Evolutionary conservation across 352 stramenopile genomes (phyloP), one percentile per base, ranked within the genome.

Genomic region (Globisporangium carolinianum): DNA sequence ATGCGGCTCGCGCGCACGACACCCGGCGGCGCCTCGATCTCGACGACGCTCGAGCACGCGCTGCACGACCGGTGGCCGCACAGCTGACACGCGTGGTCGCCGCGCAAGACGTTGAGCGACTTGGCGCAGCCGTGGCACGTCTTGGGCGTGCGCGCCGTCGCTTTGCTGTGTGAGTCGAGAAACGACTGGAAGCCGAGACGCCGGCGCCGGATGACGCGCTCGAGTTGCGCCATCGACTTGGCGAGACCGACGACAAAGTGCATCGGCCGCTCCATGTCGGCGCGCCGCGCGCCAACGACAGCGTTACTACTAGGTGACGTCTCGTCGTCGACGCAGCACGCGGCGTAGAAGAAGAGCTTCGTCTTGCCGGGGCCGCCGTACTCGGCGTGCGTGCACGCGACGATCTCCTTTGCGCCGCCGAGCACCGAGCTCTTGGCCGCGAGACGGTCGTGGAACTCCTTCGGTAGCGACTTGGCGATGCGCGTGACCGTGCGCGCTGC

Each of bases 381-480:
- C 56, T 73, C 62, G 12, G 59, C 63, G 50, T 67, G 61, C 14
- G 57, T 69, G 52, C 58, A 73, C 43, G 58, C 55, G 4, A 69
- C 32, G 52, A 76, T 60, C 51, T 76, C 59, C 24, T 63, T 72
- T 14, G 66, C 58, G 18, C 65, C 68, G n/a, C 60, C 65, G 5
- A 76, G 55, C 36, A 76, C 64, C 24, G 66, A 76, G n/a, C 3
- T 49, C 42, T 53, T 63, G 39, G 7, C 11, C n/a, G 57, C 37
- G n/a, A 63, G 37, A 2, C 51, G 67, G 43, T 87, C 72, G 67
- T 89, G 76, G 47, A 87, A 71, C 18, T 79, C 67, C 38, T 79
- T 81, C 15, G 78, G 78, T 7, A 88, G 61, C n/a, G 75, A 83
- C 66, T 86, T 88, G 47, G 73, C 79, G 36, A 88, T 63, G 45